Evolutionary conservation across 1,284 basidiomycete genomes (phyloP).

Genomic region (Microbotryum saponariae): DNA sequence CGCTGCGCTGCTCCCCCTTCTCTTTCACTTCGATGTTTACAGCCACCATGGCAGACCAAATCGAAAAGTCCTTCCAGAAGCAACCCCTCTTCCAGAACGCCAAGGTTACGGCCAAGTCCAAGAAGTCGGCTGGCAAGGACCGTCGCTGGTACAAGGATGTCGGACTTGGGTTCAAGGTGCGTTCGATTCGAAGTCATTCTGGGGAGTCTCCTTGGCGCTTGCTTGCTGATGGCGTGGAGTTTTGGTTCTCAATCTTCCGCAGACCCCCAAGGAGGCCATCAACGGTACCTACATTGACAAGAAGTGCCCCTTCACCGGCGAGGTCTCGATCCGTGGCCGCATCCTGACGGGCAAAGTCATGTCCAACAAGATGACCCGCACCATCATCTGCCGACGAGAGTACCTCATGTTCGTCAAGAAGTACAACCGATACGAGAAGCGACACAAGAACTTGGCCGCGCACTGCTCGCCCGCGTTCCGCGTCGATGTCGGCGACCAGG

Average conservation of each 20-base stretch:
- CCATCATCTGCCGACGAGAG: conserved; percentile 95
- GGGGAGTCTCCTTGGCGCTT: no score
- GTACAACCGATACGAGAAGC: conserved; percentile 58
- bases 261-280: conserved; percentile 90
- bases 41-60: conserved; percentile 50
- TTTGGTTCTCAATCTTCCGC: not conserved
- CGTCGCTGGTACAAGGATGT: conserved; percentile 99
- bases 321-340: conserved; percentile 96
- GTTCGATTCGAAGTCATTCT: not conserved
- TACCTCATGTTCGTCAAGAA: conserved; percentile 92
- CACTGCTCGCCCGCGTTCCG: conserved; percentile 99
- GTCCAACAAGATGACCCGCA: conserved; percentile 99
- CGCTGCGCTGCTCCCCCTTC: not conserved
- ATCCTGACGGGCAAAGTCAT: conserved; percentile 96
- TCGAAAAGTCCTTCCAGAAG: conserved; percentile 94
- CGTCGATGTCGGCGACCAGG: conserved; percentile 66
- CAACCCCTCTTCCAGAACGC: conserved; percentile 97
- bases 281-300: conserved; percentile 99
- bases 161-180: conserved; percentile 78
- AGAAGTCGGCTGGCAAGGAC: conserved; percentile 86
- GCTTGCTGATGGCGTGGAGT: not conserved
- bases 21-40: not conserved
- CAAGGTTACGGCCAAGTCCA: conserved; percentile 80
- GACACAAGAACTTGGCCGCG: conserved; percentile 94
- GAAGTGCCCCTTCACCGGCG: conserved; percentile 60